phyloP scores from a whole-genome alignment of 371 early-diverging fungal genomes.

The Apophysomyces ossiformis region DNA sequence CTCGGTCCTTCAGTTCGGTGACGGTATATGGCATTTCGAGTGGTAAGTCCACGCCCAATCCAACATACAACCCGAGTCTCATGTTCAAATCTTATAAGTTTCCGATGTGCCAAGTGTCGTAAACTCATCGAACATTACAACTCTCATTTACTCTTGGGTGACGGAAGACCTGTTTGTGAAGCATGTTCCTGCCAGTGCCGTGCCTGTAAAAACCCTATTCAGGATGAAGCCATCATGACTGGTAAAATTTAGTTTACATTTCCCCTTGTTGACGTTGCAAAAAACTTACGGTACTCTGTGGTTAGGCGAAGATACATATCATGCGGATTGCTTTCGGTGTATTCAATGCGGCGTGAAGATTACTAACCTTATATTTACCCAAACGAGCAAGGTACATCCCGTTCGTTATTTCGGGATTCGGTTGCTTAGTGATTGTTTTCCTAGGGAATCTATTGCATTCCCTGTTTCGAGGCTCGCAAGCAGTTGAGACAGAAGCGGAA shows the following conservation, averaged over 20 bases:
- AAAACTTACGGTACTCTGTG: background rate
- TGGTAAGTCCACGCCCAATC: constrained; percentile 31
- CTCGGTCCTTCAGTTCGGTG: constrained; percentile 84
- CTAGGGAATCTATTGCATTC: constrained; percentile 57
- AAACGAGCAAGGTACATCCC: constrained; percentile 68
- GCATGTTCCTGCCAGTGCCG: constrained; percentile 88
- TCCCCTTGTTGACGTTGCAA: background rate
- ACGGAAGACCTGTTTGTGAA: constrained; percentile 85
- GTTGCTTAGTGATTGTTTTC: background rate
- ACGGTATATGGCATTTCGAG: constrained; percentile 72
- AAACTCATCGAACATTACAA: constrained; percentile 80
- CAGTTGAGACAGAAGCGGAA: constrained; percentile 39
- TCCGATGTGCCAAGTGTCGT: constrained; percentile 80
- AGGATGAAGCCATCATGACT: constrained; percentile 91
- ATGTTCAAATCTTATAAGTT: constrained; percentile 45
- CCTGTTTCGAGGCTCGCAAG: constrained; percentile 50
- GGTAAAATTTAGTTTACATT: constrained; percentile 43
- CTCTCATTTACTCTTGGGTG: constrained; percentile 75
- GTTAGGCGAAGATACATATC: constrained; percentile 82
- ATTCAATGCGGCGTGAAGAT: constrained; percentile 73
- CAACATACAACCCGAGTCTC: constrained; percentile 1
- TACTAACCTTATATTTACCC: constrained; percentile 79
- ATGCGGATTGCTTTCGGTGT: constrained; percentile 86
- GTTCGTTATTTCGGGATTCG: background rate
- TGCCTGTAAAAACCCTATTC: constrained; percentile 79